Percentiles rank a stretch among this genome's conserved stretches.
phyloP scores from a whole-genome alignment of 2,329 filamentous ascomycete genomes.

The Verticillium nubilum region DNA sequence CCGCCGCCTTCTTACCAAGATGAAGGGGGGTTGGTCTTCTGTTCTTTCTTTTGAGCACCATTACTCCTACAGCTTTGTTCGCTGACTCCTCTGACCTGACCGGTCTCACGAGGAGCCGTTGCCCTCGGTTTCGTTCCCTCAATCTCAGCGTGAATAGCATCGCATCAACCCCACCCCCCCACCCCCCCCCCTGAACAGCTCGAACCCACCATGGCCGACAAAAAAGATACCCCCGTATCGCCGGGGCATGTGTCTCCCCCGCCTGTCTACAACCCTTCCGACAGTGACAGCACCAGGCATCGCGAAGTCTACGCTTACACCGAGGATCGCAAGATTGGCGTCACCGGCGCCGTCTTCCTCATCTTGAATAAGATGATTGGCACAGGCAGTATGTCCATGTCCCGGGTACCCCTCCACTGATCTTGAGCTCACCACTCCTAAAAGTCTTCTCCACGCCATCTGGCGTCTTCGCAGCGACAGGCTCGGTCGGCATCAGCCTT shows the following conservation, averaged over 20 bases:
- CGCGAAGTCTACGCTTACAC: not conserved
- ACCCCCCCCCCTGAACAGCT: not conserved
- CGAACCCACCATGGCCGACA: not conserved
- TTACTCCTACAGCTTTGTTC: not conserved
- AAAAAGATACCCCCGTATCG: not conserved
- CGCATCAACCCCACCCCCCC: too few relatives aligned
- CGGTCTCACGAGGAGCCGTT: not conserved
- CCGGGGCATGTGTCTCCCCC: not conserved
- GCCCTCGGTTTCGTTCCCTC: not conserved
- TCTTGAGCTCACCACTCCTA: not conserved
- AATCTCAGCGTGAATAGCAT: not conserved
- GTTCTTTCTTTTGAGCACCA: not conserved
- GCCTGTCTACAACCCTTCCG: not conserved
- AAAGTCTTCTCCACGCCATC: constrained; percentile 53
- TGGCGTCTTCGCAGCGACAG: constrained; percentile 44
- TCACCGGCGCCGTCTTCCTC: constrained; percentile 46
- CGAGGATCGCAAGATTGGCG: constrained; percentile 43
- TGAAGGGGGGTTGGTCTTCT: not conserved
- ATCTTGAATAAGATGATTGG: constrained; percentile 57
- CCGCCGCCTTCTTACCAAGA: not conserved
- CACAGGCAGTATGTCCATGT: constrained; percentile 41
- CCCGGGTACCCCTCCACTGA: not conserved
- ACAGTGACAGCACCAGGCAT: not conserved
- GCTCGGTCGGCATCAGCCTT: constrained; percentile 41
- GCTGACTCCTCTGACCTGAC: not conserved